Base-by-base conservation (phyloP, 768 basidiomycete species). In the Naematelia aurantialba region DNA sequence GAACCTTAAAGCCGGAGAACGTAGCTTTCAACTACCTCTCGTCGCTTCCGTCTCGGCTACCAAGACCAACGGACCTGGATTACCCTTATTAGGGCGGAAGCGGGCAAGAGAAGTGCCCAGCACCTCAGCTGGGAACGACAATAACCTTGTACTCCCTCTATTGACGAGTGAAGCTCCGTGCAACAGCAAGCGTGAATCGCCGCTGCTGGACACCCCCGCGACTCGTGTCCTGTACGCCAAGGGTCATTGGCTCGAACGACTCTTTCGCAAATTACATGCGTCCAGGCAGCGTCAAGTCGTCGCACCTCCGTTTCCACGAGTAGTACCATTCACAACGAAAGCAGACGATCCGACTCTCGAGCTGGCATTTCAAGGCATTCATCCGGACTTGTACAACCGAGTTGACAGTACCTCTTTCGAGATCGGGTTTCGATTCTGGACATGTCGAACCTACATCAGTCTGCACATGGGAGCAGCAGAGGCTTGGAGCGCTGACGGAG, bases 371-470 rank as follows among this genome's bases (percentile, higher is more conserved):
- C 53, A 47, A 26, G 61, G 65, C 25, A 13, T 68, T 12, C 51
- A 54, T 44, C 48, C 45, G 17, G 47, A 46, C 22, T 22, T 68
- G 3, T 65, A 62, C 51, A 14, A 39, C 4, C 19, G 2, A 24
- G 25, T 26, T 8, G 13, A 17, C 13, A 21, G 26, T 3, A 55
- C 60, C 12, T 54, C 24, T 2, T 66, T 68, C 49, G 5, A 34
- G 5, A 53, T 63, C 1, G 59, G 60, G 14, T 13, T 69, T 10
- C 58, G 68, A 4, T 72, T 69, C 56, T 72, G 61, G 56, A 45
- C 67, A 22, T 22, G 55, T 2, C 45, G 68, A 19, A 47, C 69
- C 13, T 61, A 69, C 46, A 59, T 52, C 34, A 27, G 34, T 26
- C 22, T 63, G 25, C 60, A 65, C 13, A 25, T 64, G 27, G 69